These are phyloP conservation scores for Meyerozyma guilliermondii DNA, from an alignment of 1,139 yeast genomes.

Conservation along the genomic window DNA sequence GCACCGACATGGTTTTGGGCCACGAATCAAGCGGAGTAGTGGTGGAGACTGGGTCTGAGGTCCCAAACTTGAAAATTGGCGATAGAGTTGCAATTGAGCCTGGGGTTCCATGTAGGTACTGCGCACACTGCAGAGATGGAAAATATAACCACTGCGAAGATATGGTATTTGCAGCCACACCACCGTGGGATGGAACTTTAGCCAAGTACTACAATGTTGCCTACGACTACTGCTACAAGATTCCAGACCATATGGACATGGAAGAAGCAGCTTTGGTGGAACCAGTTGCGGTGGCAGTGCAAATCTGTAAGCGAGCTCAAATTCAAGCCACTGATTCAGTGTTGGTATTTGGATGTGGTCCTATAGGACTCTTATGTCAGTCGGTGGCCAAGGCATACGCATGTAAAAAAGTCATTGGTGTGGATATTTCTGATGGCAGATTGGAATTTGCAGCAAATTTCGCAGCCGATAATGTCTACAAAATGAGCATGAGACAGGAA, in stretches of 20 bases:
- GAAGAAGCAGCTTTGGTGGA: constrained; percentile 3
- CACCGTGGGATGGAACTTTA: constrained; percentile 41
- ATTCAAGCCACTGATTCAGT: not conserved
- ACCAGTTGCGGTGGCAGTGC: constrained; percentile 1
- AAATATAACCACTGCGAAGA: constrained; percentile 3
- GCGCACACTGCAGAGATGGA: constrained; percentile 1
- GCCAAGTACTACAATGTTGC: constrained; percentile 1
- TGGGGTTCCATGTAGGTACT: constrained; percentile 13
- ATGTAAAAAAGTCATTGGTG: not conserved
- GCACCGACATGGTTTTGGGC: constrained; percentile 4
- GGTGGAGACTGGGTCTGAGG: constrained; percentile 3
- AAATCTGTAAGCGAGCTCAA: constrained; percentile 2
- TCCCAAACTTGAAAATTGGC: not conserved
- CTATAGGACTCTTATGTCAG: constrained; percentile 1
- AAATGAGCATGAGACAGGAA: constrained; percentile 1
- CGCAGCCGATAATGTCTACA: constrained; percentile 2
- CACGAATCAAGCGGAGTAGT: constrained; percentile 6
- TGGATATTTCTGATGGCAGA: constrained; percentile 2
- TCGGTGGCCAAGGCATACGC: constrained; percentile 1
- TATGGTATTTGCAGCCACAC: constrained; percentile 2
- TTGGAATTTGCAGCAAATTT: constrained; percentile 1
- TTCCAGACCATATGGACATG: constrained; percentile 2
- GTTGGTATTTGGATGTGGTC: constrained; percentile 3
- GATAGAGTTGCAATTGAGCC: constrained; percentile 34
- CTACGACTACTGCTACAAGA: constrained; percentile 2